These are phyloP conservation scores for Heterobasidion irregulare DNA, from an alignment of 1,284 basidiomycete genomes.

Conservation along the genomic window DNA sequence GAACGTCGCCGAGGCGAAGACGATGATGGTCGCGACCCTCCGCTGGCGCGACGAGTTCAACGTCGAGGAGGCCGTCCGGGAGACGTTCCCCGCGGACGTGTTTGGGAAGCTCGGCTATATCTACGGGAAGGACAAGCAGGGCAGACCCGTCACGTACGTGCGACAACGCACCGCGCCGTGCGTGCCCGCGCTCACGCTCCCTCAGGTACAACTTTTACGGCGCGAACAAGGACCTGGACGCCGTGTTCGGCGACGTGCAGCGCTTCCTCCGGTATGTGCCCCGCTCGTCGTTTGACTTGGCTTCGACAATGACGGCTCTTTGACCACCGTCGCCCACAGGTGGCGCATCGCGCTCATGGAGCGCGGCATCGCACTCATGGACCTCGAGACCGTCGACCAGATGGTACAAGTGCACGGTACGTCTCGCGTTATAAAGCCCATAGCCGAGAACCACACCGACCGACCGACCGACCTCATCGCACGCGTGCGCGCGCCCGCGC, in stretches of 20 bases:
- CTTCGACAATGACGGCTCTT: too few relatives aligned
- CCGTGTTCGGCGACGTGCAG: constrained; percentile 62
- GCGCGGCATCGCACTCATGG: constrained; percentile 48
- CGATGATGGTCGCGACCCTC: constrained; percentile 62
- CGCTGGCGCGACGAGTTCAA: constrained; percentile 69
- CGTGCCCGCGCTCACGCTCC: not conserved
- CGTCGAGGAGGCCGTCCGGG: constrained; percentile 48
- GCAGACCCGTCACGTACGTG: constrained; percentile 55
- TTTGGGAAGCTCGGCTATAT: constrained; percentile 61
- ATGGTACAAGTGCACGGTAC: constrained; percentile 68
- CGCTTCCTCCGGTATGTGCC: constrained; percentile 60
- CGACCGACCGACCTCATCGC: not conserved
- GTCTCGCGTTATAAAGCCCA: constrained; percentile 2
- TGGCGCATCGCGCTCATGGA: constrained; percentile 78
- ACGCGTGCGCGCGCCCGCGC: not conserved
- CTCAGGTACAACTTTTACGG: constrained; percentile 69
- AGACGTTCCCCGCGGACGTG: constrained; percentile 55
- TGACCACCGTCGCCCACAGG: constrained; percentile 22
- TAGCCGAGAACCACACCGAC: too few relatives aligned
- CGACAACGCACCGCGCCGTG: not conserved
- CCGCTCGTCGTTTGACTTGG: not conserved
- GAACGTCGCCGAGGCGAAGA: constrained; percentile 40
- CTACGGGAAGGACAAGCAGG: constrained; percentile 58
- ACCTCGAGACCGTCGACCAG: constrained; percentile 68
- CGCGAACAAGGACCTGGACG: constrained; percentile 50